phyloP scores from a whole-genome alignment of 805 yeast genomes.

The Myxozyma vanderwaltii region DNA sequence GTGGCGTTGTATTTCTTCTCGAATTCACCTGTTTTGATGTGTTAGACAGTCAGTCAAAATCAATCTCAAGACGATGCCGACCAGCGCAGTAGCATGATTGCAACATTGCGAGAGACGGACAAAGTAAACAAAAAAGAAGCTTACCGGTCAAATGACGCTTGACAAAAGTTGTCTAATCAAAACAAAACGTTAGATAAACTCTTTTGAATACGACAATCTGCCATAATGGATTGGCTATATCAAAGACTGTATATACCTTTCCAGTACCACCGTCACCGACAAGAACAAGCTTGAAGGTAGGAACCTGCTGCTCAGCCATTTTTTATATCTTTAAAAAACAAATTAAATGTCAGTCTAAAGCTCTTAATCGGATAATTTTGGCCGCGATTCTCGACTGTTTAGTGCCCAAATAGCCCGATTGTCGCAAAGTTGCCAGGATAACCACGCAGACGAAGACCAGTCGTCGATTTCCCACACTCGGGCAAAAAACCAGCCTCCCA shows the following conservation, averaged over 20 bases:
- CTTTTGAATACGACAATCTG: too few species aligned
- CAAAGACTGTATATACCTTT: slow-evolving; percentile 55
- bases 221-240: background rate
- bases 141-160: slow-evolving; percentile 90
- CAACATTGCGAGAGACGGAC: background rate
- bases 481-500: background rate
- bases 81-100: background rate
- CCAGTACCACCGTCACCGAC: slow-evolving; percentile 99
- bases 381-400: background rate
- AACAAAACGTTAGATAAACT: background rate
- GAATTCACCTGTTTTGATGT: slow-evolving; percentile 73
- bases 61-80: background rate
- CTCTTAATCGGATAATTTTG: too few species aligned
- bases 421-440: too few species aligned
- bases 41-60: background rate
- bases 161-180: slow-evolving; percentile 84
- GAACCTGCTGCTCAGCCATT: slow-evolving; percentile 54
- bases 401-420: background rate
- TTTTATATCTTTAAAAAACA: background rate
- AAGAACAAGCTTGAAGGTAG: slow-evolving; percentile 95
- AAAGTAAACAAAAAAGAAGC: slow-evolving; percentile 8
- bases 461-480: background rate
- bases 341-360: background rate
- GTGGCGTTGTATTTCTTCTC: slow-evolving; percentile 99
- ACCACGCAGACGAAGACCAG: background rate